A percentile compares a stretch with the other conserved stretches of the same genome.
These are phyloP conservation scores for Pharus latifolius DNA, from an alignment of 176 grass and related monocot genomes.

Conservation along the genomic window DNA sequence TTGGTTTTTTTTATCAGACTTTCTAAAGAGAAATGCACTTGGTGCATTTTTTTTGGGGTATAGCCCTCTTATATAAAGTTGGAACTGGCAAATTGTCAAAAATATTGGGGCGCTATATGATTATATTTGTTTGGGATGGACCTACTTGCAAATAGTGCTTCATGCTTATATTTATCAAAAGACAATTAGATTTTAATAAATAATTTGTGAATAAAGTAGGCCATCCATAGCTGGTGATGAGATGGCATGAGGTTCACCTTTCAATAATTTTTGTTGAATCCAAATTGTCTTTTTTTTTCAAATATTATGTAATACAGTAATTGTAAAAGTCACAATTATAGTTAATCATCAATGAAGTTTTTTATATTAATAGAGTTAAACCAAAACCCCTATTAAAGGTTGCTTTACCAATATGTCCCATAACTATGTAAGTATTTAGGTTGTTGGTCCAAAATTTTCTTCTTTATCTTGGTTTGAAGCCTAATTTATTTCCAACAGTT, in stretches of 20 bases:
- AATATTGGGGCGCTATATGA: background rate
- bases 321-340: too few species aligned
- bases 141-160: background rate
- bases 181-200: constrained; percentile 3
- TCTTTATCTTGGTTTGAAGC: too few species aligned
- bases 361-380: too few species aligned
- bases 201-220: background rate
- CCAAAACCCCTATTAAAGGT: too few species aligned
- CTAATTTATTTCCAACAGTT: too few species aligned
- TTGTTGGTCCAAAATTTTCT: too few species aligned
- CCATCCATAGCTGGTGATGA: constrained; percentile 1
- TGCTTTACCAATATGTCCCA: too few species aligned
- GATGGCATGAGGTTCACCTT: background rate
- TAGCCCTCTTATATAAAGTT: background rate
- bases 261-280: background rate
- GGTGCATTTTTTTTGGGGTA: too few species aligned
- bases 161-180: background rate
- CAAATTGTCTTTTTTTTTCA: background rate
- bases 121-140: background rate
- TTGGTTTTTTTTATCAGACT: too few species aligned
- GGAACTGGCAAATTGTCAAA: background rate
- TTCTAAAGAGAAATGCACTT: too few species aligned
- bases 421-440: too few species aligned
- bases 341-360: too few species aligned
- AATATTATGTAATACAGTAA: background rate